Evolutionary conservation across 2,329 filamentous ascomycete genomes (phyloP).

Genomic region (Aspergillus neoniger): DNA sequence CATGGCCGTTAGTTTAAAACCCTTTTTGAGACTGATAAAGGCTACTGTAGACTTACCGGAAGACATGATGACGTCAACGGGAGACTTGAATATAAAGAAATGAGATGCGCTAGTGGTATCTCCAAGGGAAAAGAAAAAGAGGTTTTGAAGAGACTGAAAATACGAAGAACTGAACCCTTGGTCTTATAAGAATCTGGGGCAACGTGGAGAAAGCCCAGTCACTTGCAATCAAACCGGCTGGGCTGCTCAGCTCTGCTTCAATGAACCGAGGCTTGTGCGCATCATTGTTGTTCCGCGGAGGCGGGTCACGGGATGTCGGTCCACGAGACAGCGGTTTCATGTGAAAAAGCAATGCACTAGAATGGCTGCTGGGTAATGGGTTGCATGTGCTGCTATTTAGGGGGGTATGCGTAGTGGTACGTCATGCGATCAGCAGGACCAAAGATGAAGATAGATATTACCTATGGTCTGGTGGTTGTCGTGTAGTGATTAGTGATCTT

Average conservation of each 20-base stretch:
- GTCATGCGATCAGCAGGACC: constrained; percentile 2
- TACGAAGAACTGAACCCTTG: background rate
- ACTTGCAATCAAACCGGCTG: constrained; percentile 7
- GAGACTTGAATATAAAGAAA: background rate
- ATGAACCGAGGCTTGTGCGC: constrained; percentile 34
- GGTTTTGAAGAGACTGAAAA: constrained; percentile 3
- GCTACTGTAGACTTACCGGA: constrained; percentile 35
- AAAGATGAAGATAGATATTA: too few relatives aligned
- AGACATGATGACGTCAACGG: constrained; percentile 42
- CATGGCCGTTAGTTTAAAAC: constrained; percentile 16
- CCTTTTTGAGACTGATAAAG: background rate
- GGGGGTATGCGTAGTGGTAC: background rate
- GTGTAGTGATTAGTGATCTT: background rate
- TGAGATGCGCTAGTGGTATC: constrained; percentile 2
- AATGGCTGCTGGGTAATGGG: background rate
- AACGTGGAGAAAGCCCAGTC: constrained; percentile 8
- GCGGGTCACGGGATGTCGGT: constrained; percentile 29
- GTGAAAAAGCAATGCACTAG: constrained; percentile 20
- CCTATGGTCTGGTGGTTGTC: background rate
- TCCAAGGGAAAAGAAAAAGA: constrained; percentile 7
- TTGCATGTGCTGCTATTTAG: background rate
- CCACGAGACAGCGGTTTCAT: constrained; percentile 20
- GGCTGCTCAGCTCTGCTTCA: constrained; percentile 6
- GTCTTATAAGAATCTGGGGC: constrained; percentile 20
- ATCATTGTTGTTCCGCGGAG: constrained; percentile 28